Conservation (phyloP, 2,329 filamentous ascomycete species). For the Botrytis galanthina region DNA sequence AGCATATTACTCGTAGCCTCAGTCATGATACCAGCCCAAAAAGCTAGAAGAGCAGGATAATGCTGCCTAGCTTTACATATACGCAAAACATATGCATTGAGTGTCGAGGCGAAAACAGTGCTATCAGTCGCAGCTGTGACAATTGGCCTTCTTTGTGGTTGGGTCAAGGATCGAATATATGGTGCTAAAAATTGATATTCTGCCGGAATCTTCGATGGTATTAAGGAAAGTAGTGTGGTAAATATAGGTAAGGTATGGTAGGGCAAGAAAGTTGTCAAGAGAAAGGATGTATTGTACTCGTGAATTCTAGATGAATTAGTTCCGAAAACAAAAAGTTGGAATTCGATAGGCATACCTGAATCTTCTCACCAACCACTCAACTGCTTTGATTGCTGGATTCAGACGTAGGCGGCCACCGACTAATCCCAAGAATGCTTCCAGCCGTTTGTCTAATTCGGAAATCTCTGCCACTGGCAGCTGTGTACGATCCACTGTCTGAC, state of each 20-base stretch:
- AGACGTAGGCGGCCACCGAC: constrained; percentile 74
- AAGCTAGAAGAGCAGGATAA: constrained; percentile 75
- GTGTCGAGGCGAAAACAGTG: constrained; percentile 67
- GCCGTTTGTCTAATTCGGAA: constrained; percentile 69
- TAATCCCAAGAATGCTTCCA: constrained; percentile 81
- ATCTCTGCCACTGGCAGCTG: constrained; percentile 83
- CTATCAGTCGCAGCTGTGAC: constrained; percentile 82
- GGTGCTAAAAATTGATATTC: constrained; percentile 83
- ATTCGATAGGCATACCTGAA: constrained; percentile 63
- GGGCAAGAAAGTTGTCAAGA: constrained; percentile 85
- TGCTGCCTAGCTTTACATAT: constrained; percentile 70
- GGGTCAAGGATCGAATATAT: constrained; percentile 74
- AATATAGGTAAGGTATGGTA: constrained; percentile 89
- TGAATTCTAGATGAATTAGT: constrained; percentile 62
- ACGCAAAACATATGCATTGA: constrained; percentile 77
- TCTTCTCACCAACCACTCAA: constrained; percentile 91
- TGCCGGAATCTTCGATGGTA: constrained; percentile 70
- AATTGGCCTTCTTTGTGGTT: constrained; percentile 75
- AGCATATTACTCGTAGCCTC: constrained; percentile 83
- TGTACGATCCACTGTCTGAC: constrained; percentile 80
- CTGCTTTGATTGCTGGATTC: constrained; percentile 81
- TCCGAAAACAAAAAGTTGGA: neutral
- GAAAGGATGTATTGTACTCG: constrained; percentile 77
- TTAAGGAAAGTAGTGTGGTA: constrained; percentile 78
- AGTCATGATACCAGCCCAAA: constrained; percentile 87